phyloP scores from a whole-genome alignment of 169 alveolate genomes.

The Eimeria maxima region DNA sequence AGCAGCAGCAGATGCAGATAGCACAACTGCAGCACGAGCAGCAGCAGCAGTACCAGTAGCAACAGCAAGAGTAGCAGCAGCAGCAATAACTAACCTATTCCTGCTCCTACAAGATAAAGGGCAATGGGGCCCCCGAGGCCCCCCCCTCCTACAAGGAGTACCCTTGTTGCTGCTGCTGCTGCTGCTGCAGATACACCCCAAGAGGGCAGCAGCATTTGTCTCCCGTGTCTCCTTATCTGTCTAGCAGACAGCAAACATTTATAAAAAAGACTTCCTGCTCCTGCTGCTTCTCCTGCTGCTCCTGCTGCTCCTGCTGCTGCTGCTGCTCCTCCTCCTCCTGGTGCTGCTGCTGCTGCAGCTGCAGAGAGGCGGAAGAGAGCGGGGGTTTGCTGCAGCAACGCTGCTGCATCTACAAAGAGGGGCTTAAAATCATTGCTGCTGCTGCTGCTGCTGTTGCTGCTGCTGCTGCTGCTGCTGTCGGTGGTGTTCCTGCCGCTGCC shows the following conservation, averaged over 20 bases:
- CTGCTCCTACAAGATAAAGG: slow-evolving; percentile 98
- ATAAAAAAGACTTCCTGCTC: neutral
- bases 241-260: slow-evolving; percentile 16
- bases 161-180: slow-evolving; percentile 91
- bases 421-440: neutral
- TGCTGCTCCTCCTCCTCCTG: neutral
- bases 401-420: neutral
- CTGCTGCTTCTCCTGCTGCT: slow-evolving; percentile 31
- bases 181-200: slow-evolving; percentile 91
- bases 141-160: slow-evolving; percentile 98
- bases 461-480: slow-evolving; percentile 35
- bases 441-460: slow-evolving; percentile 69
- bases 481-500: slow-evolving; percentile 1
- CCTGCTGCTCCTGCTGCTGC: slow-evolving; percentile 32
- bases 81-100: slow-evolving; percentile 92
- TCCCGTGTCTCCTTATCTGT: slow-evolving; percentile 72
- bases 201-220: slow-evolving; percentile 93
- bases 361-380: neutral
- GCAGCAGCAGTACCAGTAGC: neutral
- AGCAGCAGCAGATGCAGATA: neutral
- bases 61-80: slow-evolving; percentile 29
- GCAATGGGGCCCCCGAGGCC: slow-evolving; percentile 98
- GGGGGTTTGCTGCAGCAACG: slow-evolving; percentile 37
- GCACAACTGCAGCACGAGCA: neutral
- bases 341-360: slow-evolving; percentile 22